Base-by-base conservation (phyloP, 2,329 filamentous ascomycete species). In the Arthroderma uncinatum region DNA sequence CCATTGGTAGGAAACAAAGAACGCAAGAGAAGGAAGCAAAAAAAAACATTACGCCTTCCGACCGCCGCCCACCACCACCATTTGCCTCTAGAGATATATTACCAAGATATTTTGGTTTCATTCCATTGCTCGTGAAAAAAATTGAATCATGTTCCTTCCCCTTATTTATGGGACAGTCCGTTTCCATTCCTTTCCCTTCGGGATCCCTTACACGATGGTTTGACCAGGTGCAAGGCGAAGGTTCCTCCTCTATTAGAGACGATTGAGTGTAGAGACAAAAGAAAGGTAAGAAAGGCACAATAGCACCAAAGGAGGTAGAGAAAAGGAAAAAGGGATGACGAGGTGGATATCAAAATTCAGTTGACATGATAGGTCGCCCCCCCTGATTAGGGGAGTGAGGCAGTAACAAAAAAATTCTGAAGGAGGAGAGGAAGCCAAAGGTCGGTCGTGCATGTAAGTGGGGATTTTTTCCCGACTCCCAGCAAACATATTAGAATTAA, bases 51-150 rank as follows among this genome's bases (percentile, higher is more conserved):
- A 50, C 47, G 47, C 47, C 47, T 30, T 30, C 47, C 28, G 28
- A 7, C 47, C 47, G 47, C 47, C 47, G 28, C 47, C 23, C 25
- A 33, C 47, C 47, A 30, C 47, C 47, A 33, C 47, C 47, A 30
- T 30, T 30, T 48, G 25, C 47, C 47, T 50, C 47, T 50, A 50
- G 47, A 50, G 47, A n/a, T 50, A 30, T n/a, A n/a, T 50, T 50
- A 50, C 47, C 47, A 50, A 50, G 25, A n/a, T 30, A 50, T 30
- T 30, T 50, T 30, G 47, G 47, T 50, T 50, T 33, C 47, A 50
- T 50, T 33, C 47, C 47, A 50, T 34, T 50, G 40, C 47, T 50
- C 47, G 47, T 50, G 47, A 50, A 30, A 23, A 50, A 50, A 50
- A 23, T 50, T 50, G 47, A 50, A 12, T 50, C 47, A 30, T 50